Evolutionary conservation across 345 rosid species (phyloP).

Genomic region (Lenwebbia sp.): DNA sequence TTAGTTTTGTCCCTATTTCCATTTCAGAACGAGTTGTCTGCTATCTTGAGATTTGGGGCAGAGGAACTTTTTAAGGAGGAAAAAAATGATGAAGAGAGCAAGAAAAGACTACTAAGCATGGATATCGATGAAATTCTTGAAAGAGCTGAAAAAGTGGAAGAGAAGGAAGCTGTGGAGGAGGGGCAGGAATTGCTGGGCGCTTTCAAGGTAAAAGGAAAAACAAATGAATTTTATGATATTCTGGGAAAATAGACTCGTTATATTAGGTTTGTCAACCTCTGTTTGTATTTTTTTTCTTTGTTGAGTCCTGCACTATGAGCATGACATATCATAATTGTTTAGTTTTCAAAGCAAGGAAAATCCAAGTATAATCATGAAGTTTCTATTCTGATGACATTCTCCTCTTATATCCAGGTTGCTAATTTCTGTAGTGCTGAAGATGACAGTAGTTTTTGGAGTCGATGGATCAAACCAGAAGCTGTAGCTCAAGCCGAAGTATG

Average conservation of each 20-base stretch:
- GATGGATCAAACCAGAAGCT: constrained; percentile 99
- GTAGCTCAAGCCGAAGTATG: constrained; percentile 82
- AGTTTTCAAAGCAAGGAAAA: not conserved
- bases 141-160: constrained; percentile 98
- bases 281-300: not conserved
- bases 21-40: constrained; percentile 88
- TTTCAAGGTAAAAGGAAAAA: constrained; percentile 62
- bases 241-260: not conserved
- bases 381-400: not conserved
- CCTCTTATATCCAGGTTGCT: constrained; percentile 55
- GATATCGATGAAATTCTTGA: constrained; percentile 98
- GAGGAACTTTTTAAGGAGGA: constrained; percentile 99
- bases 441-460: constrained; percentile 99
- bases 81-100: constrained; percentile 93
- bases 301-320: not conserved
- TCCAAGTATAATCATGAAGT: not conserved
- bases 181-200: constrained; percentile 85
- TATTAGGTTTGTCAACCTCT: not conserved
- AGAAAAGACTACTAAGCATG: constrained; percentile 78
- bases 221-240: not conserved
- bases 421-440: constrained; percentile 85
- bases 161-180: constrained; percentile 48
- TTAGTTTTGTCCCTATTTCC: not conserved
- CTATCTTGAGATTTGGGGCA: constrained; percentile 96
- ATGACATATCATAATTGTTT: not conserved